phyloP scores from a whole-genome alignment of 139 green algal species.

The Chlorella sorokiniana region DNA sequence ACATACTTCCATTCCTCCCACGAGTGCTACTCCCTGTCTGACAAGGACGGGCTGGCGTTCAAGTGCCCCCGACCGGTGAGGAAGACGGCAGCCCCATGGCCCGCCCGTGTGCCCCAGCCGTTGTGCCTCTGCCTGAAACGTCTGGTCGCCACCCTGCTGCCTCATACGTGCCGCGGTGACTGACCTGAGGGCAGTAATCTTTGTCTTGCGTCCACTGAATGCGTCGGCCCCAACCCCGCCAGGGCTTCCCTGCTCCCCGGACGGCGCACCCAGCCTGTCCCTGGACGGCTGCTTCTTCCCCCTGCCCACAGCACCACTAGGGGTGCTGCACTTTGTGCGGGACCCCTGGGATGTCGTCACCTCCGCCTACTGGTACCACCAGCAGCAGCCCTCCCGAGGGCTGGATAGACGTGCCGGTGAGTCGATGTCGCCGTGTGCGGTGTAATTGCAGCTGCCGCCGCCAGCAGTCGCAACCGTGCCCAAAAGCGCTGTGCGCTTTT shows the following conservation, averaged over 20 bases:
- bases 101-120: too few species aligned
- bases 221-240: not conserved
- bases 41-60: not conserved
- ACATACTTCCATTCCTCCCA: conserved; percentile 2
- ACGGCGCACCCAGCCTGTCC: not conserved
- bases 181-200: too few species aligned
- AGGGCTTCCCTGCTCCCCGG: not conserved
- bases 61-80: not conserved
- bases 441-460: too few species aligned
- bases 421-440: not conserved
- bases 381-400: conserved; percentile 13
- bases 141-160: too few species aligned
- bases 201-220: too few species aligned
- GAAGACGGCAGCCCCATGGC: too few species aligned
- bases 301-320: not conserved
- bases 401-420: conserved; percentile 21
- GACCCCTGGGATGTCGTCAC: conserved; percentile 19
- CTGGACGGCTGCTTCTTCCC: conserved; percentile 22
- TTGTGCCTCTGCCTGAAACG: too few species aligned
- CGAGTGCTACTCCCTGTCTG: not conserved
- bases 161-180: too few species aligned
- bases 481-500: too few species aligned
- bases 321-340: conserved; percentile 26
- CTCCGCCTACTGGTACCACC: conserved; percentile 24
- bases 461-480: too few species aligned